Base-by-base conservation (phyloP, 306 rosid species). In the Cucurbita maxima region DNA sequence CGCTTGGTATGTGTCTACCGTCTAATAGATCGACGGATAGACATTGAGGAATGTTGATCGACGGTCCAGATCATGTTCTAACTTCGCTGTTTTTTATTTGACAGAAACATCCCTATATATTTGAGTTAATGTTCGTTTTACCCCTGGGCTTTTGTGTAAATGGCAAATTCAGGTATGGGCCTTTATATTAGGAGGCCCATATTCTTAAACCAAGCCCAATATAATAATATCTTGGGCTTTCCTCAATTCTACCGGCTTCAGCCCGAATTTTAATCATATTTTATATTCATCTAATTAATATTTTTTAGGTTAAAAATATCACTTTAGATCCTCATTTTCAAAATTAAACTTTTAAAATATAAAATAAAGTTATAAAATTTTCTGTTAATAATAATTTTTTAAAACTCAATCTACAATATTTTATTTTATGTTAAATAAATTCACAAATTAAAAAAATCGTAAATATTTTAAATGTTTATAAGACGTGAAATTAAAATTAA, bases 1-100 rank as follows among this genome's bases (percentile, higher is more conserved):
- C 87, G 89, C 92, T 84, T 37, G 48, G 48, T 61, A 3, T 75
- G 50, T 1, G 78, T 76, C 57, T 60, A 66, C 72, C 72, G 72
- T 25, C 38, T 45, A 55, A 37, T 82, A 62, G 73, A 85, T 87
- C 84, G 51, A 88, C 88, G 86, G 69, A 62, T 36, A 1, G 20
- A 22, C 18, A 41, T 53, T 53, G 5, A 5, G 48, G 63, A 59
- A 1, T 37, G 40, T 30, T 38, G 75, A 86, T 81, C 89, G 76
- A 79, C 84, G 86, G 84, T 75, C 6, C 41, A 15, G 14, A 51
- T 34, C 20, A 4, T 10, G 8, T 25, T 25, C 56, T 0, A 68
- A 25, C 41, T 13, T 12, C 41, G 6, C 16, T 47, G 18, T 48
- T 47, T 61, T 48, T 62, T 16, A 16, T 16, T 62, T 16, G 41